Conservation (phyloP, 768 basidiomycete genomes). For the Cyclocybe aegerita region DNA sequence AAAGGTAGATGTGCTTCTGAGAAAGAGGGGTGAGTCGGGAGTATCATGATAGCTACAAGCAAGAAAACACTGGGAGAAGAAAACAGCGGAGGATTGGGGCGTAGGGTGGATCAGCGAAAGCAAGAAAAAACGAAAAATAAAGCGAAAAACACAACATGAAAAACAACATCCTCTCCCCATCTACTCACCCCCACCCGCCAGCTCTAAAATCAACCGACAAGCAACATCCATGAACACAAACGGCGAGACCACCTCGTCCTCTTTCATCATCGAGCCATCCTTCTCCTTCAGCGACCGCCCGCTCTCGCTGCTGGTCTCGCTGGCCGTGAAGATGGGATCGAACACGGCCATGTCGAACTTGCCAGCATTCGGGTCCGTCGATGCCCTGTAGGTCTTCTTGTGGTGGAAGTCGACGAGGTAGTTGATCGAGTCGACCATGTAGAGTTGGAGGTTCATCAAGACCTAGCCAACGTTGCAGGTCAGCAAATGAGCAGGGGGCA, state of each 20-base stretch:
- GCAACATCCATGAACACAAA: conserved; percentile 98
- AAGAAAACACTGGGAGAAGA: too few relatives aligned
- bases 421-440: conserved; percentile 93
- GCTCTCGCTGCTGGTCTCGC: conserved; percentile 44
- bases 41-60: too few relatives aligned
- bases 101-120: too few relatives aligned
- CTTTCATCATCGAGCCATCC: conserved; percentile 35
- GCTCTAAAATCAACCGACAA: conserved; percentile 88
- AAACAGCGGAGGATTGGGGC: too few relatives aligned
- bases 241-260: conserved; percentile 77
- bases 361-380: conserved; percentile 62
- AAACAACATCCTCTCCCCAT: too few relatives aligned
- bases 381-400: conserved; percentile 88
- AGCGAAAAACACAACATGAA: too few relatives aligned
- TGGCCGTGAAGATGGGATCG: conserved; percentile 48
- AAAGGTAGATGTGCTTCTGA: too few relatives aligned
- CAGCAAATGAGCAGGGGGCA: conserved; percentile 1
- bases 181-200: conserved; percentile 64
- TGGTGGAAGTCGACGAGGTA: conserved; percentile 99
- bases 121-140: too few relatives aligned
- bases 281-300: conserved; percentile 57
- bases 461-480: conserved; percentile 48
- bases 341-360: conserved; percentile 66
- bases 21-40: too few relatives aligned
- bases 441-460: conserved; percentile 96